phyloP scores from a whole-genome alignment of 106 monocot genomes.

The Dendrobium nobile region DNA sequence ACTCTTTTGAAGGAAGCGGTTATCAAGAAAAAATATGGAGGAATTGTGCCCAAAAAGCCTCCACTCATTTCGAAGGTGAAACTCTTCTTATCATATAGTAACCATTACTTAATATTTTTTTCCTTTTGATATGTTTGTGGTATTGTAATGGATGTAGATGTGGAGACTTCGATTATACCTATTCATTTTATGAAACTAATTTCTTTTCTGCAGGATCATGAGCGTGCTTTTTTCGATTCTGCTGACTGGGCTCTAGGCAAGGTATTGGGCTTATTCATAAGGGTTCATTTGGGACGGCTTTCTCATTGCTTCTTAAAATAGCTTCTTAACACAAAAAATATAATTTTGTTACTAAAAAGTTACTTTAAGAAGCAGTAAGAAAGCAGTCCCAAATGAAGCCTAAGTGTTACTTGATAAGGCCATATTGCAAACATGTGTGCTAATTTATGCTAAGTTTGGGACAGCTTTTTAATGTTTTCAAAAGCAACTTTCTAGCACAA shows the following conservation, averaged over 20 bases:
- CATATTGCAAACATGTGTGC: background rate
- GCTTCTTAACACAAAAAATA: no score
- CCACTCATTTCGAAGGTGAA: slow-evolving; percentile 83
- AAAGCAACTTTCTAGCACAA: no score
- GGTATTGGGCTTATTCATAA: slow-evolving; percentile 30
- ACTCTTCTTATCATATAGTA: background rate
- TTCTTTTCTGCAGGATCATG: slow-evolving; percentile 64
- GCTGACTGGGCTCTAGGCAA: slow-evolving; percentile 99
- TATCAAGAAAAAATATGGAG: slow-evolving; percentile 85
- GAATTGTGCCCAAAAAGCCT: slow-evolving; percentile 68
- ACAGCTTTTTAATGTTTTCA: no score
- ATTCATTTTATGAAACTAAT: slow-evolving; percentile 2
- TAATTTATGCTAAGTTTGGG: no score
- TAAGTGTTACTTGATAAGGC: background rate
- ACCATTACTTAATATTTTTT: background rate
- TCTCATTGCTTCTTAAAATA: no score
- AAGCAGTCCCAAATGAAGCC: no score
- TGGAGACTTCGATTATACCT: background rate
- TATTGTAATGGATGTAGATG: background rate
- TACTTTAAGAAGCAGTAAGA: no score
- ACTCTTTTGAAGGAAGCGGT: slow-evolving; percentile 43
- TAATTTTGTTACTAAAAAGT: no score
- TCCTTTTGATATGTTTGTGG: background rate
- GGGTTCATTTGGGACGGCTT: background rate
- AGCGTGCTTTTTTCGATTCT: slow-evolving; percentile 96